phyloP scores from a whole-genome alignment of 2,329 filamentous ascomycete genomes.

The Microdochium nivale region DNA sequence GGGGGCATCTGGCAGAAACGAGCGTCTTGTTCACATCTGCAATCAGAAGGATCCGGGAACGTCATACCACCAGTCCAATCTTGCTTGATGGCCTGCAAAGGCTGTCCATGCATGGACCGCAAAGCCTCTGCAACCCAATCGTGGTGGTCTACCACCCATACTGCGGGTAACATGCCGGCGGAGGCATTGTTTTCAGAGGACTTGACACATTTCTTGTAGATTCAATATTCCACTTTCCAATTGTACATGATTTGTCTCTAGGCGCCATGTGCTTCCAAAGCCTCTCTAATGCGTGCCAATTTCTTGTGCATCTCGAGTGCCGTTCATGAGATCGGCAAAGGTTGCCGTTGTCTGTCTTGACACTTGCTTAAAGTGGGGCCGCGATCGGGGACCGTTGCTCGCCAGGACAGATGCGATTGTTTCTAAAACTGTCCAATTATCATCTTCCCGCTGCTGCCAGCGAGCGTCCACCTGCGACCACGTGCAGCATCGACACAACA shows the following conservation, averaged over 20 bases:
- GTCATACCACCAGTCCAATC: neutral
- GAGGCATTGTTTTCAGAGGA: neutral
- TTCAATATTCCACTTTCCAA: neutral
- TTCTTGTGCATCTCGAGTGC: constrained; percentile 3
- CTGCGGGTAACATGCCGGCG: neutral
- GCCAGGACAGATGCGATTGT: constrained; percentile 1
- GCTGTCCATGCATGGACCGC: neutral
- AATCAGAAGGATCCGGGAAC: neutral
- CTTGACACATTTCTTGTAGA: neutral
- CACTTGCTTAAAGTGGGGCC: no score
- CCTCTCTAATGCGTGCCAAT: no score
- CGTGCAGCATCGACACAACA: neutral
- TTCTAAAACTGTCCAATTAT: constrained; percentile 1
- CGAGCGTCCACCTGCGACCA: no score
- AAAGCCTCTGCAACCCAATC: neutral
- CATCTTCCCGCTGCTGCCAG: neutral
- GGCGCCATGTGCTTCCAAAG: no score
- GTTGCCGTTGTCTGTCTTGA: no score
- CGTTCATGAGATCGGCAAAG: no score
- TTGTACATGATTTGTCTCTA: no score
- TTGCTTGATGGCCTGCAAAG: neutral
- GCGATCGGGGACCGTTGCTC: no score
- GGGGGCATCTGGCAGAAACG: constrained; percentile 29
- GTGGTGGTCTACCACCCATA: neutral
- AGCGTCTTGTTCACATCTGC: constrained; percentile 40